Conservation (phyloP, 768 basidiomycete species). For the Xanthoconium purpureum region DNA sequence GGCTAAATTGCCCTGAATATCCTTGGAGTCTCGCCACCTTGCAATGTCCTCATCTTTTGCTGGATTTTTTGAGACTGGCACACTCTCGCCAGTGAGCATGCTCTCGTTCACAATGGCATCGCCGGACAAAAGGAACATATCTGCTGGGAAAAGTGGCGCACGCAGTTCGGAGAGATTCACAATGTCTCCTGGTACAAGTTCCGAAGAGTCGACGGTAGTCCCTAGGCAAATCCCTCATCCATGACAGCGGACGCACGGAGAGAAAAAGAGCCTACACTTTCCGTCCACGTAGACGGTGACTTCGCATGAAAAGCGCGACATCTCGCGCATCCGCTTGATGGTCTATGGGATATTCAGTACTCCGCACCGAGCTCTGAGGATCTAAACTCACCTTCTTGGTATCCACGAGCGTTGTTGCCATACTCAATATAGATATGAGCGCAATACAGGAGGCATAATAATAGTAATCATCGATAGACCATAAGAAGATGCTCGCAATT, state of each 20-base stretch:
- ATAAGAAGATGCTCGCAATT: conserved; percentile 89
- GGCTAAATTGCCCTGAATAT: conserved; percentile 56
- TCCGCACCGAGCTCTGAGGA: background rate
- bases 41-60: conserved; percentile 75
- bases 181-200: conserved; percentile 89
- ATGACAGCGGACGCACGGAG: background rate
- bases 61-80: conserved; percentile 90
- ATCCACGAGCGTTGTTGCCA: conserved; percentile 83
- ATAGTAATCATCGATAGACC: conserved; percentile 94
- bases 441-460: conserved; percentile 98
- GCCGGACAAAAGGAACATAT: conserved; percentile 88
- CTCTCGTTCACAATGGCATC: conserved; percentile 99
- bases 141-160: conserved; percentile 77
- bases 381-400: conserved; percentile 72
- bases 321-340: conserved; percentile 89
- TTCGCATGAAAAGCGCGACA: conserved; percentile 86
- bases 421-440: conserved; percentile 82
- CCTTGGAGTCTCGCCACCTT: conserved; percentile 65
- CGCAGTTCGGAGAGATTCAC: conserved; percentile 81
- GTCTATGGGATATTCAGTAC: conserved; percentile 50
- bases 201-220: conserved; percentile 66
- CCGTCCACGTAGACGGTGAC: conserved; percentile 69
- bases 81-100: conserved; percentile 98
- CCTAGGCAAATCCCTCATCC: conserved; percentile 42
- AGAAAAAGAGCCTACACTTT: conserved; percentile 51